Percentiles rank a stretch among this genome's conserved stretches.
phyloP scores from a whole-genome alignment of 148 eudicot genomes.

The Nepenthes mirabilis region DNA sequence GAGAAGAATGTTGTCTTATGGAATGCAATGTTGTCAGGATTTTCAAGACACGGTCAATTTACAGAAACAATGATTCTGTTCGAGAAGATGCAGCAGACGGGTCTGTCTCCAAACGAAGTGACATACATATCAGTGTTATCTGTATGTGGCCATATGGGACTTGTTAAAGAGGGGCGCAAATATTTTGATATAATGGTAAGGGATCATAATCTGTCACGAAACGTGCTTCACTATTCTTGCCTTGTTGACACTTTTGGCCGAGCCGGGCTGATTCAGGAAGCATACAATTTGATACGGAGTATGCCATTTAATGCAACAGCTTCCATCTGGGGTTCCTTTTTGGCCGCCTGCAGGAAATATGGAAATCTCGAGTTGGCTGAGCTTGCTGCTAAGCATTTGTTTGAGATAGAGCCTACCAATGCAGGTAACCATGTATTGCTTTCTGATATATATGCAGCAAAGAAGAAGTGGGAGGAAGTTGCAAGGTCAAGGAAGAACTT shows the following conservation, averaged over 20 bases:
- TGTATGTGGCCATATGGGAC: constrained; percentile 67
- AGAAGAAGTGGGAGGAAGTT: constrained; percentile 55
- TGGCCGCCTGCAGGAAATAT: constrained; percentile 53
- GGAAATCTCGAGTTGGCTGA: constrained; percentile 49
- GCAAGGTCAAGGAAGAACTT: constrained; percentile 38
- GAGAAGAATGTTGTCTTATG: constrained; percentile 39
- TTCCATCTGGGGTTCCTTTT: constrained; percentile 73
- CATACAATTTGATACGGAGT: constrained; percentile 38
- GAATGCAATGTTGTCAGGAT: constrained; percentile 78
- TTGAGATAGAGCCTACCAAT: constrained; percentile 59
- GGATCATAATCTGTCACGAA: constrained; percentile 37
- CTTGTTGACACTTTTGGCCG: constrained; percentile 75
- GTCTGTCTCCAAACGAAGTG: constrained; percentile 57
- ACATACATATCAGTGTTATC: constrained; percentile 57
- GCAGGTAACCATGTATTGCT: constrained; percentile 72
- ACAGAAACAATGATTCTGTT: constrained; percentile 53
- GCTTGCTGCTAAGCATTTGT: constrained; percentile 58
- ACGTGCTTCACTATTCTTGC: constrained; percentile 56
- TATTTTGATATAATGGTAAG: constrained; percentile 39
- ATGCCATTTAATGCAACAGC: constrained; percentile 76
- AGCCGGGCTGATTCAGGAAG: constrained; percentile 48
- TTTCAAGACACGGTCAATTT: constrained; percentile 58
- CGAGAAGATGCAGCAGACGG: constrained; percentile 77
- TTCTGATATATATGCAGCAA: constrained; percentile 58
- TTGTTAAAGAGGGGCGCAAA: constrained; percentile 45